Conservation (phyloP, 192 early-diverging fungal genomes). For the Thoreauomyces humboldtii region DNA sequence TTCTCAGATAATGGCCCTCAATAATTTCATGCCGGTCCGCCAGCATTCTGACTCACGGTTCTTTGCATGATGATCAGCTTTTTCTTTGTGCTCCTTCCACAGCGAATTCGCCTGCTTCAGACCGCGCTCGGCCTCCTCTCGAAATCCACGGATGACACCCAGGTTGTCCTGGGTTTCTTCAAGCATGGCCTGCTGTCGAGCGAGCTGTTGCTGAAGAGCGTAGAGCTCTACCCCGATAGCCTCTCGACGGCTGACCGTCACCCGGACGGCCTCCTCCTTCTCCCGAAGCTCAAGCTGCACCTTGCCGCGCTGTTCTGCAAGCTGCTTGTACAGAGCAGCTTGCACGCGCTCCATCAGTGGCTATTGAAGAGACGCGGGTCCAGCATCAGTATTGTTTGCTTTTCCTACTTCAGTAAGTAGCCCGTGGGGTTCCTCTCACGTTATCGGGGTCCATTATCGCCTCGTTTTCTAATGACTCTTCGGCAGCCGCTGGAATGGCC, state of each 20-base stretch:
- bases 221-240: slow-evolving; percentile 60
- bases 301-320: slow-evolving; percentile 41
- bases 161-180: slow-evolving; percentile 52
- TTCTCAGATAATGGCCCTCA: too few relatives aligned
- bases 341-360: slow-evolving; percentile 60
- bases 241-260: slow-evolving; percentile 43
- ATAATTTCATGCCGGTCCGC: too few relatives aligned
- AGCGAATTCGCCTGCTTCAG: slow-evolving; percentile 35
- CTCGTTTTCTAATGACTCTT: slow-evolving; percentile 30
- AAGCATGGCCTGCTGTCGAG: slow-evolving; percentile 48
- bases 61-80: slow-evolving; percentile 32
- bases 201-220: slow-evolving; percentile 57
- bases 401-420: too few relatives aligned
- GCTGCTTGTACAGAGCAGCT: slow-evolving; percentile 51
- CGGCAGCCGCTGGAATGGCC: slow-evolving; percentile 26
- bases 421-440: too few relatives aligned
- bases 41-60: slow-evolving; percentile 48
- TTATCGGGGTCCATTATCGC: slow-evolving; percentile 40
- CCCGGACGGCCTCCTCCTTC: slow-evolving; percentile 52
- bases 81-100: slow-evolving; percentile 51
- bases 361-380: too few relatives aligned
- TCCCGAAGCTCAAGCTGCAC: slow-evolving; percentile 52
- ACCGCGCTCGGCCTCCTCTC: slow-evolving; percentile 51
- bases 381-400: too few relatives aligned
- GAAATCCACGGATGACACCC: slow-evolving; percentile 40